A percentile compares a stretch with the other conserved stretches of the same genome.
These are phyloP conservation scores for Bipolaris cookei DNA, from an alignment of 2,329 filamentous ascomycete species.

Conservation along the genomic window DNA sequence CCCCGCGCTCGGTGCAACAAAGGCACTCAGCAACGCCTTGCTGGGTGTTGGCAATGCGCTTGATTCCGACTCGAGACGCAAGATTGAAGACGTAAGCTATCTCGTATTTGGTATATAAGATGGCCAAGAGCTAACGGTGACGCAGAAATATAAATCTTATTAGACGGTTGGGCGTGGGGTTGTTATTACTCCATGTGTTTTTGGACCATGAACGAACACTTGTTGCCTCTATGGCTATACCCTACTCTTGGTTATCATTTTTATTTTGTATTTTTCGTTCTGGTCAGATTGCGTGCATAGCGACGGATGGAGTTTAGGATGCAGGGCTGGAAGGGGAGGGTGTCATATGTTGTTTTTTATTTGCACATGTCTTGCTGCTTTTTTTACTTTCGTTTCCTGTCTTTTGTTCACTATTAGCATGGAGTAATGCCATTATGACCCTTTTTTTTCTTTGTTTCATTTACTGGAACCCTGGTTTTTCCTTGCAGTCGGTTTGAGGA, in stretches of 20 bases:
- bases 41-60: slow-evolving; percentile 91
- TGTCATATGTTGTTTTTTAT: not conserved
- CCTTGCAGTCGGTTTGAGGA: not conserved
- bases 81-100: slow-evolving; percentile 83
- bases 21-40: slow-evolving; percentile 85
- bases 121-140: not conserved
- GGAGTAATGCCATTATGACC: not conserved
- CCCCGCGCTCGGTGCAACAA: slow-evolving; percentile 87
- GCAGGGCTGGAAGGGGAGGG: not conserved
- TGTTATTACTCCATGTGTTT: not conserved
- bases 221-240: not conserved
- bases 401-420: not conserved
- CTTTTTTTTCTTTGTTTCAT: not conserved
- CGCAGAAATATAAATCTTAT: slow-evolving; percentile 18
- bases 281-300: slow-evolving; percentile 11
- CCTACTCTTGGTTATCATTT: not conserved
- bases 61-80: slow-evolving; percentile 79
- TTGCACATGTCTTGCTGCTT: too few species aligned
- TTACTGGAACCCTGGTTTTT: not conserved
- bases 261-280: not conserved
- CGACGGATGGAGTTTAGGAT: slow-evolving; percentile 13
- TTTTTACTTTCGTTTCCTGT: not conserved
- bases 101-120: not conserved
- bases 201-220: not conserved
- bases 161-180: not conserved